phyloP scores from a whole-genome alignment of 2,329 filamentous ascomycete species.

The Knoxdaviesia capensis region DNA sequence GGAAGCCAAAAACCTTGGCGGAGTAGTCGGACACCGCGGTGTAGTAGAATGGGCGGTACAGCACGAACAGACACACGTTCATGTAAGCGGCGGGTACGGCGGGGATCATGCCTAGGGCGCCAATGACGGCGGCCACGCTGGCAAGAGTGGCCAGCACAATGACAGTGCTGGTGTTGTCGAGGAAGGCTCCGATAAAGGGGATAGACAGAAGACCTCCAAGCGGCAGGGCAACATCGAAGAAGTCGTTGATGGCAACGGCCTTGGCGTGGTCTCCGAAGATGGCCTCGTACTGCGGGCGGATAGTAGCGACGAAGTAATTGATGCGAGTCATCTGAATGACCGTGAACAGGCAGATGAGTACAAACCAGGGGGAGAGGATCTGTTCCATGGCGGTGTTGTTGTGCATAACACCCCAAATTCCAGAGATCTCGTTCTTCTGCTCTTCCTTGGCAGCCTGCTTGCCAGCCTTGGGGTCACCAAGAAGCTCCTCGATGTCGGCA shows the following conservation, averaged over 20 bases:
- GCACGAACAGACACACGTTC: slow-evolving; percentile 60
- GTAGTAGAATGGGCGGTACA: slow-evolving; percentile 81
- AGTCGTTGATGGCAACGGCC: slow-evolving; percentile 54
- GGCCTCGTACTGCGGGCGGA: slow-evolving; percentile 61
- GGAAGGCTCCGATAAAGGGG: slow-evolving; percentile 64
- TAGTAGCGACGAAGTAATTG: slow-evolving; percentile 84
- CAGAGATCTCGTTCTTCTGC: slow-evolving; percentile 46
- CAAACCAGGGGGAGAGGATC: slow-evolving; percentile 64
- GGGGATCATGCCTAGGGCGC: slow-evolving; percentile 55
- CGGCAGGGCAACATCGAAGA: slow-evolving; percentile 65
- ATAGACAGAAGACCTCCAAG: slow-evolving; percentile 69
- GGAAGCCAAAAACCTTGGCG: slow-evolving; percentile 82
- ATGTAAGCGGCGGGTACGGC: slow-evolving; percentile 49
- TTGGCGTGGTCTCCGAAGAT: slow-evolving; percentile 41
- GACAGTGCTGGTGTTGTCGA: slow-evolving; percentile 57
- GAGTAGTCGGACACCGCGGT: slow-evolving; percentile 77
- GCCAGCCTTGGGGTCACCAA: slow-evolving; percentile 42
- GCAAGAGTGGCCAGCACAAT: slow-evolving; percentile 54
- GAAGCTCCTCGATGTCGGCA: slow-evolving; percentile 51
- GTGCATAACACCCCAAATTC: slow-evolving; percentile 78
- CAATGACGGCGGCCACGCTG: slow-evolving; percentile 50
- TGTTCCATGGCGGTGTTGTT: slow-evolving; percentile 50
- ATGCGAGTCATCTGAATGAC: slow-evolving; percentile 60
- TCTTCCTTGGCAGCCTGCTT: slow-evolving; percentile 48
- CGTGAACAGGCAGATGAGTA: slow-evolving; percentile 67